Base-by-base conservation (phyloP, 2,329 filamentous ascomycete genomes). In the Paecilomyces formosus region DNA sequence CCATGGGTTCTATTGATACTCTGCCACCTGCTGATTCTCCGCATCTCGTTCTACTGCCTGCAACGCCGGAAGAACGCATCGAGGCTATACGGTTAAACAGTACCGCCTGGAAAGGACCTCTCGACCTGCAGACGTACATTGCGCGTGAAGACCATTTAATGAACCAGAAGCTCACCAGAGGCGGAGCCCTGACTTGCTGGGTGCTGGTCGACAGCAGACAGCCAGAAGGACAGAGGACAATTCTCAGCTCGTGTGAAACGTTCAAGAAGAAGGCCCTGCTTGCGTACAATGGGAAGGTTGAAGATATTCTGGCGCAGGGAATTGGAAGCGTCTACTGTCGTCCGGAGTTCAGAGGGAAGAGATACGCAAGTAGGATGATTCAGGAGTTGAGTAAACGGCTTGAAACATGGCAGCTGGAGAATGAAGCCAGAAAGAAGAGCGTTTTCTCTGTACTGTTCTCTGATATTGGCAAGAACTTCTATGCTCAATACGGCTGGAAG, bases 391-490 rank as follows among this genome's bases (percentile, higher is more conserved):
- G 82, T 13, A 74, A 76, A 55, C 76, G 74, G 56, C 67, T 86
- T 50, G 77, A 79, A 61, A 80, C 74, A 2, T 82, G 82, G 75
- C 81, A 85, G 64, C 74, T 76, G 59, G 78, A 78, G 30, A 68
- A 74, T 39, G 71, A 75, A 55, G 61, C 64, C 53, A 68, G 70
- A 21, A 69, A 71, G 64, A 72, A 69, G 69, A 80, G 71, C 62
- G 73, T 84, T 13, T 94, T 93, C 72, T 92, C 89, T 0, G 83
- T 95, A 7, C 79, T 97, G 8, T 96, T 87, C 74, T 96, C 91
- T 8, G 90, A 95, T 67, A 92, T 95, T 63, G 90, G 92, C 21
- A 88, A 90, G 78, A 77, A 78, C 45, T 97, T 92, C 74, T 97
- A 97, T 75, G 83, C 88, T 3, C 80, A 79, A 31, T 81, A 85